These are phyloP conservation scores for Pythium aquatile DNA, from an alignment of 352 stramenopile species.

Conservation along the genomic window DNA sequence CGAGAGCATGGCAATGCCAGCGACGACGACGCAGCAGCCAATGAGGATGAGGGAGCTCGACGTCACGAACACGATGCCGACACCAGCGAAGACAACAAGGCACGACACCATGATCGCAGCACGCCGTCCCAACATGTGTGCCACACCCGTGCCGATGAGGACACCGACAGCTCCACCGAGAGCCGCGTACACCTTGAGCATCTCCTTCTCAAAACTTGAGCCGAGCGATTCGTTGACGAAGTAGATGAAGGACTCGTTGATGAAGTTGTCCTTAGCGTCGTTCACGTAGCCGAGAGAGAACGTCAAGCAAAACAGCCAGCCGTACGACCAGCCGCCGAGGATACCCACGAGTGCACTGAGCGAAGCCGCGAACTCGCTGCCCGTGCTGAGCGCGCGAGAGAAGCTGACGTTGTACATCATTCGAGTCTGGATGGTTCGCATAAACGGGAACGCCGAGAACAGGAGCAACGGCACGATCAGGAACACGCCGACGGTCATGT, in stretches of 20 bases:
- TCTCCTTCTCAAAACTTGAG: slow-evolving; percentile 51
- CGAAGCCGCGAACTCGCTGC: slow-evolving; percentile 77
- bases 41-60: slow-evolving; percentile 70
- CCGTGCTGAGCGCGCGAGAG: slow-evolving; percentile 75
- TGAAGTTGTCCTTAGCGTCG: slow-evolving; percentile 60
- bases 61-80: slow-evolving; percentile 63
- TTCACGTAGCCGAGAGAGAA: slow-evolving; percentile 87
- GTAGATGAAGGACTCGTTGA: slow-evolving; percentile 85
- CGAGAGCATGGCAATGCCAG: slow-evolving; percentile 76
- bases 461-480: slow-evolving; percentile 69
- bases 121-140: slow-evolving; percentile 62
- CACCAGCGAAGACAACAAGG: slow-evolving; percentile 57
- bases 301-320: slow-evolving; percentile 77
- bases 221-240: slow-evolving; percentile 61
- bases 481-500: slow-evolving; percentile 80
- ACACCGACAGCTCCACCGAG: slow-evolving; percentile 49
- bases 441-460: slow-evolving; percentile 83
- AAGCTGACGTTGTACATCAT: slow-evolving; percentile 93
- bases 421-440: slow-evolving; percentile 86
- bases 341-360: slow-evolving; percentile 74
- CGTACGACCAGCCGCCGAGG: slow-evolving; percentile 71
- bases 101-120: slow-evolving; percentile 62
- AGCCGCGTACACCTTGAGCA: slow-evolving; percentile 73
- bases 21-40: slow-evolving; percentile 61
- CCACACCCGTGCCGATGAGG: slow-evolving; percentile 45